Evolutionary conservation across 805 yeast genomes (phyloP).

Genomic region (Metschnikowia continentalis): DNA sequence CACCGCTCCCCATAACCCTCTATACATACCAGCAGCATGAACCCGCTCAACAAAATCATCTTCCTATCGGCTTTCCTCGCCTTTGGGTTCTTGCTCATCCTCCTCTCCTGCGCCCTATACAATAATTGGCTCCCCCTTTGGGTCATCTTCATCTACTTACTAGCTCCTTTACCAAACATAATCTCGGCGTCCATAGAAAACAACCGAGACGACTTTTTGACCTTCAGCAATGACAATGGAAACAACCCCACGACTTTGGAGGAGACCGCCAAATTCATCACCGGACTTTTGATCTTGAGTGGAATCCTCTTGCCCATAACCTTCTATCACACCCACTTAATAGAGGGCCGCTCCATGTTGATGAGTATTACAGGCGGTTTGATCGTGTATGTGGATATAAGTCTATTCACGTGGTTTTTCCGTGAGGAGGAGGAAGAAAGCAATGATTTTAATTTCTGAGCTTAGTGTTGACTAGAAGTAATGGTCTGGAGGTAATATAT

Average conservation of each 20-base stretch:
- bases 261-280: slow-evolving; percentile 36
- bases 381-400: slow-evolving; percentile 42
- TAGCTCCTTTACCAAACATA: slow-evolving; percentile 45
- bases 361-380: slow-evolving; percentile 45
- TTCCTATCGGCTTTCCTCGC: slow-evolving; percentile 45
- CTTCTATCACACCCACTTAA: slow-evolving; percentile 35
- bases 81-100: slow-evolving; percentile 40
- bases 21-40: slow-evolving; percentile 23
- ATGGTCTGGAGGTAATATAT: not conserved
- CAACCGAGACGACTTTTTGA: slow-evolving; percentile 40
- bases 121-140: slow-evolving; percentile 34
- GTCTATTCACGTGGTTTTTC: slow-evolving; percentile 44
- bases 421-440: slow-evolving; percentile 42
- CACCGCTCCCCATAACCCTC: not conserved
- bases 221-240: slow-evolving; percentile 39
- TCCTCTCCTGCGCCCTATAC: slow-evolving; percentile 43
- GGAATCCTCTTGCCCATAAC: slow-evolving; percentile 43
- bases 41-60: slow-evolving; percentile 44
- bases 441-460: slow-evolving; percentile 41
- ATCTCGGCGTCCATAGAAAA: slow-evolving; percentile 34
- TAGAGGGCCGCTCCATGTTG: slow-evolving; percentile 35
- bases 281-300: slow-evolving; percentile 40
- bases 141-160: slow-evolving; percentile 40
- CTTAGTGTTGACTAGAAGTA: not conserved
- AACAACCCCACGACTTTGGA: slow-evolving; percentile 35